These are phyloP conservation scores for Trichoderma semiorbis DNA, from an alignment of 2,329 filamentous ascomycete species.

Conservation along the genomic window DNA sequence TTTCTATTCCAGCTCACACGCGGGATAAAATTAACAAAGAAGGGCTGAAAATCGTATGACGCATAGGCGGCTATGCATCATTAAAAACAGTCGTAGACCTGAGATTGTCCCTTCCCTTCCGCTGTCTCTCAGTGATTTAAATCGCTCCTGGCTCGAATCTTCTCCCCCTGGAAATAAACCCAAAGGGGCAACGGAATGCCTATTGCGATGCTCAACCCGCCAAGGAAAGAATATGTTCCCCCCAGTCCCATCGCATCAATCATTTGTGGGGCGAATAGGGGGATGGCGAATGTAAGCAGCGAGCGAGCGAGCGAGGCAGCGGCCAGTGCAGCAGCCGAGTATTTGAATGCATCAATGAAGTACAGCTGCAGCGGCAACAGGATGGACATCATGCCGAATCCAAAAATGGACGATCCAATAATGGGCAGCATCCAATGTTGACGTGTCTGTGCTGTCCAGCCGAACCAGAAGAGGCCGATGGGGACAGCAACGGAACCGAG, in stretches of 20 bases:
- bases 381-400: slow-evolving; percentile 6
- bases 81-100: neutral
- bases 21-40: too few relatives aligned
- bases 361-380: slow-evolving; percentile 12
- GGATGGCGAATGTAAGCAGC: slow-evolving; percentile 14
- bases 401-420: slow-evolving; percentile 37
- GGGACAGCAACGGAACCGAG: slow-evolving; percentile 46
- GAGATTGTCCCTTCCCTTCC: neutral
- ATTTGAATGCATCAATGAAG: neutral
- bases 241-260: slow-evolving; percentile 5
- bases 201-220: slow-evolving; percentile 1
- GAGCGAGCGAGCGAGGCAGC: slow-evolving; percentile 9
- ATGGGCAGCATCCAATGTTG: slow-evolving; percentile 28
- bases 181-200: neutral
- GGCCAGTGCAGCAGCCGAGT: neutral
- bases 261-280: slow-evolving; percentile 15
- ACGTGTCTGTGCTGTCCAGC: slow-evolving; percentile 23
- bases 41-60: too few relatives aligned
- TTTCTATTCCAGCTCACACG: neutral
- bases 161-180: slow-evolving; percentile 7
- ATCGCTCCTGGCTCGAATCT: neutral
- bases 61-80: neutral
- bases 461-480: slow-evolving; percentile 31
- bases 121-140: neutral
- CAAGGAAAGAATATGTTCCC: slow-evolving; percentile 12